Conservation (phyloP, 495 filamentous ascomycete genomes). For the Talaromyces borbonicus region DNA sequence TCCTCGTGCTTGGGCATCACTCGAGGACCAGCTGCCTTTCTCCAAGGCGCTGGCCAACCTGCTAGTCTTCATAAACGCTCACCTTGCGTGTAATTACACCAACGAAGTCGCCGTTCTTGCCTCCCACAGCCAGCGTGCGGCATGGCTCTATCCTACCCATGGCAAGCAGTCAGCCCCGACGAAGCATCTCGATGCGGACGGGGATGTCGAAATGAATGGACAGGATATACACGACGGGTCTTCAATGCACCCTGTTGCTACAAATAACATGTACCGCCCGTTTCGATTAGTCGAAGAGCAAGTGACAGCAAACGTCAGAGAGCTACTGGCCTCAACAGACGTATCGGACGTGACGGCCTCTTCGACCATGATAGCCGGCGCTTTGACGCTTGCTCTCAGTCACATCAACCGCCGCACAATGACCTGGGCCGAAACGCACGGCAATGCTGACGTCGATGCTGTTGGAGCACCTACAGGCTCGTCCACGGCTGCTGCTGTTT, state of each 20-base stretch:
- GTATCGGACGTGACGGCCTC: constrained; percentile 49
- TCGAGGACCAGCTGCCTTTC: constrained; percentile 68
- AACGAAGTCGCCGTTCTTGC: constrained; percentile 92
- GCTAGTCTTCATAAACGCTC: constrained; percentile 92
- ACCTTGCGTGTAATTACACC: constrained; percentile 83
- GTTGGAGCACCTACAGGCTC: constrained; percentile 20
- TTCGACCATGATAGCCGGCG: constrained; percentile 80
- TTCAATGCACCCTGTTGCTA: constrained; percentile 19
- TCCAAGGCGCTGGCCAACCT: constrained; percentile 79
- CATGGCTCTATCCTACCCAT: constrained; percentile 72
- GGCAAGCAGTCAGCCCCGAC: constrained; percentile 10
- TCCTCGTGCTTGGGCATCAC: constrained; percentile 81
- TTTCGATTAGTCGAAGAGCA: constrained; percentile 77
- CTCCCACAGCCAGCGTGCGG: constrained; percentile 70
- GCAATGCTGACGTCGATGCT: constrained; percentile 27
- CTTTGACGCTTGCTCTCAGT: constrained; percentile 76
- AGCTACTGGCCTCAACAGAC: constrained; percentile 57
- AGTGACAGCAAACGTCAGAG: constrained; percentile 58
- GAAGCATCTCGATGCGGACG: constrained; percentile 23
- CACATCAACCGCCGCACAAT: constrained; percentile 65
- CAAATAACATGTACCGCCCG: constrained; percentile 80
- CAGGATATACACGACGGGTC: constrained; percentile 33
- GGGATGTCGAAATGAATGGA: constrained; percentile 28
- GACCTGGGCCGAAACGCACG: constrained; percentile 36
- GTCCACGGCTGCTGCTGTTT: constrained; percentile 19